These are phyloP conservation scores for Thymus mandschuricus DNA, from an alignment of 257 asterid species.

Conservation along the genomic window DNA sequence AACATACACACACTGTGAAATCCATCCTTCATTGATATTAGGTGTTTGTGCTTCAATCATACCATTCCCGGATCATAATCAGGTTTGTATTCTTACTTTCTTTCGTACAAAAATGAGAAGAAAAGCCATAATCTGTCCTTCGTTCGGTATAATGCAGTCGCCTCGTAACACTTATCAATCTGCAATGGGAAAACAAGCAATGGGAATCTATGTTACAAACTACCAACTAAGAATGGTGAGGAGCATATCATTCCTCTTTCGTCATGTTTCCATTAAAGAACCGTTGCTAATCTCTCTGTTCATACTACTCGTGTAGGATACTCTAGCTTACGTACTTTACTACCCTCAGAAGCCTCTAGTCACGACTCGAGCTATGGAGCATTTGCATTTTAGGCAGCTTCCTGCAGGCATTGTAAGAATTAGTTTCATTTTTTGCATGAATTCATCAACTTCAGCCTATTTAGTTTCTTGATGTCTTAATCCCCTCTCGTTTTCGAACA, in stretches of 20 bases:
- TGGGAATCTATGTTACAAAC: slow-evolving; percentile 89
- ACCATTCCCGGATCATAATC: slow-evolving; percentile 94
- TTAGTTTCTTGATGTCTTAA: slow-evolving; percentile 41
- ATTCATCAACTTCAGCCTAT: neutral
- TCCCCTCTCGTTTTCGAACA: slow-evolving; percentile 50
- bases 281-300: neutral
- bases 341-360: slow-evolving; percentile 92
- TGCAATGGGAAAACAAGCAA: slow-evolving; percentile 96
- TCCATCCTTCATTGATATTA: slow-evolving; percentile 82
- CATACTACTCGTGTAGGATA: slow-evolving; percentile 49
- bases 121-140: neutral
- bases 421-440: neutral
- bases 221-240: slow-evolving; percentile 77
- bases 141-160: slow-evolving; percentile 48
- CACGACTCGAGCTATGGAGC: slow-evolving; percentile 94
- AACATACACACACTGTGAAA: slow-evolving; percentile 83
- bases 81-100: slow-evolving; percentile 45
- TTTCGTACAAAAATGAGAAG: neutral
- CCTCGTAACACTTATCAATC: slow-evolving; percentile 97
- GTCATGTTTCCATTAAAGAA: slow-evolving; percentile 6
- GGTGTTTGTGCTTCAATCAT: slow-evolving; percentile 94
- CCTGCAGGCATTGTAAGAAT: slow-evolving; percentile 76
- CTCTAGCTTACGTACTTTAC: slow-evolving; percentile 81
- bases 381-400: slow-evolving; percentile 89
- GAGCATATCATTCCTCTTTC: neutral